Percentiles rank a stretch among this genome's conserved stretches.
Conservation (phyloP, 768 basidiomycete species). For the Auriscalpium microsporum region DNA sequence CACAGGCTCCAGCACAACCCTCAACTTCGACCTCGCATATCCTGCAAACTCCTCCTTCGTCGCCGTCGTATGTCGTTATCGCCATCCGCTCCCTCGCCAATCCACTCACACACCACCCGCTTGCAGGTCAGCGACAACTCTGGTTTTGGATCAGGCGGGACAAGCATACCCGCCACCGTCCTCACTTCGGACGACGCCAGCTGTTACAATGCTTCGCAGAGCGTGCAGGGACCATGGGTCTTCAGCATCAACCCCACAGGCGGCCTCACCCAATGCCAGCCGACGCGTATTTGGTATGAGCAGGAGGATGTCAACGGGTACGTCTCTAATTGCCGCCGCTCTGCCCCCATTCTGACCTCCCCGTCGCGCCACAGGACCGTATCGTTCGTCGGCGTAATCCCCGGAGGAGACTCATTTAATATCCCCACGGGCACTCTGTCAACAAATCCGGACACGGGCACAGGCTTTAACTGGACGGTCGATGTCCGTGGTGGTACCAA, state of each 20-base stretch:
- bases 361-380: constrained; percentile 33
- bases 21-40: constrained; percentile 52
- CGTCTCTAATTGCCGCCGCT: constrained; percentile 10
- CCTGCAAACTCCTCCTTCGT: constrained; percentile 68
- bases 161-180: constrained; percentile 58
- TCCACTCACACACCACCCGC: neutral
- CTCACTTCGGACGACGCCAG: constrained; percentile 38
- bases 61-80: constrained; percentile 50
- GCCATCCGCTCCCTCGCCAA: neutral
- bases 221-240: constrained; percentile 44
- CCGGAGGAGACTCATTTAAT: constrained; percentile 68
- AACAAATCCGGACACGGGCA: constrained; percentile 33
- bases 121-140: constrained; percentile 48
- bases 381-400: constrained; percentile 66
- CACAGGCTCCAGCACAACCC: constrained; percentile 27
- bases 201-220: constrained; percentile 48
- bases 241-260: constrained; percentile 56
- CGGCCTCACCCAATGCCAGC: constrained; percentile 55
- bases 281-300: constrained; percentile 63
- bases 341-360: neutral
- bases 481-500: constrained; percentile 57
- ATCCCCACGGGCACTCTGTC: constrained; percentile 48
- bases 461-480: constrained; percentile 65
- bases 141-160: constrained; percentile 67
- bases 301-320: constrained; percentile 44